Conservation (phyloP, 2,329 filamentous ascomycete species). For the Cordyceps fumosorosea region DNA sequence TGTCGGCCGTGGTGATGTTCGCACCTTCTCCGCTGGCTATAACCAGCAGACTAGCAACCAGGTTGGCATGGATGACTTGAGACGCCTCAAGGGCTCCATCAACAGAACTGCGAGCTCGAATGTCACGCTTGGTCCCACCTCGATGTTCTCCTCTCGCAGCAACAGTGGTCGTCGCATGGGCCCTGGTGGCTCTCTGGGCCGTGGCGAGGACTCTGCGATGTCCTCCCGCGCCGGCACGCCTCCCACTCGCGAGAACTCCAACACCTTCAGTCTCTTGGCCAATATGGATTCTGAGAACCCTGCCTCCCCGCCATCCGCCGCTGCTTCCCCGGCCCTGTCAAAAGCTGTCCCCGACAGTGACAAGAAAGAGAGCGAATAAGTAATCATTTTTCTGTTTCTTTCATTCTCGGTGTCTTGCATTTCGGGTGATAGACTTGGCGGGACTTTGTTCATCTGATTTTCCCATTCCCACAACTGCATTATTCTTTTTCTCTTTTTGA, state of each 20-base stretch:
- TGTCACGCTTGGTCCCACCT: slow-evolving; percentile 70
- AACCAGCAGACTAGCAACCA: slow-evolving; percentile 73
- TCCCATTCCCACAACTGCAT: slow-evolving; percentile 14
- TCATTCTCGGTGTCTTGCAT: slow-evolving; percentile 36
- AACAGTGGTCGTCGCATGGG: slow-evolving; percentile 81
- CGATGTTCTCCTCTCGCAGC: slow-evolving; percentile 82
- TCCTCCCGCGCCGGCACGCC: slow-evolving; percentile 89
- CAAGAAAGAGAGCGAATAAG: slow-evolving; percentile 45
- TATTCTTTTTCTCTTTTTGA: slow-evolving; percentile 31
- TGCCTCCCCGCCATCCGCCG: slow-evolving; percentile 62
- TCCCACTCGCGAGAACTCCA: slow-evolving; percentile 57
- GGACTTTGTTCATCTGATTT: slow-evolving; percentile 25
- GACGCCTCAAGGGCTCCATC: slow-evolving; percentile 64
- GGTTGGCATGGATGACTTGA: slow-evolving; percentile 85
- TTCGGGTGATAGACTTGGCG: slow-evolving; percentile 46
- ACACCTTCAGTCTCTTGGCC: slow-evolving; percentile 72
- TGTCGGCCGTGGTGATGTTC: slow-evolving; percentile 78
- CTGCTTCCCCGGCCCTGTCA: slow-evolving; percentile 58
- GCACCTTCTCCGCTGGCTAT: slow-evolving; percentile 71
- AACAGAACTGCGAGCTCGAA: slow-evolving; percentile 56
- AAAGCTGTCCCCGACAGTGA: slow-evolving; percentile 54
- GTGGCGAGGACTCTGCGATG: slow-evolving; percentile 77
- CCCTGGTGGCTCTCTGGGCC: slow-evolving; percentile 64
- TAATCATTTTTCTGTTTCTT: slow-evolving; percentile 19
- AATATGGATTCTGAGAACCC: slow-evolving; percentile 57